Base-by-base conservation (phyloP, 257 asterid genomes). In the Thymus quinquecostatus region DNA sequence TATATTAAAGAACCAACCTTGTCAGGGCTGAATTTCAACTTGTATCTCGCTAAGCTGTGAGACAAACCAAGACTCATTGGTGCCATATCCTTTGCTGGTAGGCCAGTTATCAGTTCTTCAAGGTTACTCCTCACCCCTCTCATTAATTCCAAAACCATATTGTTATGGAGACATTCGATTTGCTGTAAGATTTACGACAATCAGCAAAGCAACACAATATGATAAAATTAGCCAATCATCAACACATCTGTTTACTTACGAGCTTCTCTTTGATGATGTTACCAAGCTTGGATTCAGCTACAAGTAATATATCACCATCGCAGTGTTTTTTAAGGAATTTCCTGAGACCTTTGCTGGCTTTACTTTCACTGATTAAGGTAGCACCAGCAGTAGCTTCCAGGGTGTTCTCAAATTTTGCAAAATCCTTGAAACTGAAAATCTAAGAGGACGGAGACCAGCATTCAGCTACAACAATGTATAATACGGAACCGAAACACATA, bases 11-110 rank as follows among this genome's bases (percentile, higher is more conserved):
- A 21, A 50, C 53, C 75, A 64, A 85, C 98, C 94, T 92, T 92
- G 53, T 92, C 98, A 2, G 98, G 97, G 78, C 96, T 92, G 85
- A 92, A 92, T 61, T 92, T 92, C 54, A 92, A 83, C 74, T 89
- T 92, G 87, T 85, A 85, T 81, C 98, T 82, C 32, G 97, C 88
- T 54, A 92, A 76, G 79, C 97, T 89, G 82, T 92, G 98, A 69
- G 98, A 92, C 62, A 92, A 77, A 61, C 97, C 98, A 81, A 92
- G 83, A 73, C 98, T 88, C 97, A 92, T 92, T 59, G 98, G 97
- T 65, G 93, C 91, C 85, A 92, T 80, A 79, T 92, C 98, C 78
- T 89, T 97, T 5, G 87, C 56, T 73, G 87, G 97, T 29, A 92
- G 80, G 60, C 97, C 98, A 47, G 95, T 72, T 69, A 92, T 92